Conservation (phyloP, 1,139 yeast genomes). For the Magnusiomyces suaveolens region DNA sequence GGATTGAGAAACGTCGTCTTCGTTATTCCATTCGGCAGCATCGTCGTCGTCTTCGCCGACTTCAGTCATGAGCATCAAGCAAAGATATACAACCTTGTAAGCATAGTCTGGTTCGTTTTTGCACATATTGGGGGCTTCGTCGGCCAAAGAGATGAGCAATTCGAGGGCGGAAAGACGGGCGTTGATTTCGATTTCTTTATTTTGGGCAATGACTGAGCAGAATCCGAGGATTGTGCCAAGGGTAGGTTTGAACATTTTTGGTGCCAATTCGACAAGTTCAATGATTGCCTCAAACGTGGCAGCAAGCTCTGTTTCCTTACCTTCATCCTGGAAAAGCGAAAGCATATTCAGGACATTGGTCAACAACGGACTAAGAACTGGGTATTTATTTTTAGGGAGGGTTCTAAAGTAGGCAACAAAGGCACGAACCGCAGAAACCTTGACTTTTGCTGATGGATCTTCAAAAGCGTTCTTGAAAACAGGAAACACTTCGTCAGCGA, state of each 20-base stretch:
- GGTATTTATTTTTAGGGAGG: slow-evolving; percentile 72
- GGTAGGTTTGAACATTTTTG: slow-evolving; percentile 86
- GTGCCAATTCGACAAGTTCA: slow-evolving; percentile 87
- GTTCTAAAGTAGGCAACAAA: slow-evolving; percentile 83
- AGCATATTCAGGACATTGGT: slow-evolving; percentile 79
- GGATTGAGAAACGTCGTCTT: slow-evolving; percentile 64
- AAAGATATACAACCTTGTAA: slow-evolving; percentile 58
- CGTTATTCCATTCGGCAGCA: slow-evolving; percentile 76
- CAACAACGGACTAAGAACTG: slow-evolving; percentile 59
- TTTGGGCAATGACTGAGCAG: slow-evolving; percentile 70
- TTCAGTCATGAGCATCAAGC: slow-evolving; percentile 83
- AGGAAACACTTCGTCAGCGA: slow-evolving; percentile 46
- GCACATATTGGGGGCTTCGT: slow-evolving; percentile 93
- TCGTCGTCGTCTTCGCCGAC: slow-evolving; percentile 78
- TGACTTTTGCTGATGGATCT: slow-evolving; percentile 69
- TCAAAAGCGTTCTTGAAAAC: slow-evolving; percentile 71
- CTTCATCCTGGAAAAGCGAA: slow-evolving; percentile 70
- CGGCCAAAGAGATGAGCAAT: slow-evolving; percentile 79
- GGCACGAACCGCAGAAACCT: slow-evolving; percentile 86
- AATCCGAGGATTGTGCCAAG: slow-evolving; percentile 79
- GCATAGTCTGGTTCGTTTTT: slow-evolving; percentile 68
- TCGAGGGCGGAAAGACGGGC: slow-evolving; percentile 85
- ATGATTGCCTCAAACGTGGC: slow-evolving; percentile 82
- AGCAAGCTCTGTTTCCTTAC: slow-evolving; percentile 73
- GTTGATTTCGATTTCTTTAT: slow-evolving; percentile 64